Conservation (phyloP, 768 basidiomycete species). For the Leucosporidium scottii region DNA sequence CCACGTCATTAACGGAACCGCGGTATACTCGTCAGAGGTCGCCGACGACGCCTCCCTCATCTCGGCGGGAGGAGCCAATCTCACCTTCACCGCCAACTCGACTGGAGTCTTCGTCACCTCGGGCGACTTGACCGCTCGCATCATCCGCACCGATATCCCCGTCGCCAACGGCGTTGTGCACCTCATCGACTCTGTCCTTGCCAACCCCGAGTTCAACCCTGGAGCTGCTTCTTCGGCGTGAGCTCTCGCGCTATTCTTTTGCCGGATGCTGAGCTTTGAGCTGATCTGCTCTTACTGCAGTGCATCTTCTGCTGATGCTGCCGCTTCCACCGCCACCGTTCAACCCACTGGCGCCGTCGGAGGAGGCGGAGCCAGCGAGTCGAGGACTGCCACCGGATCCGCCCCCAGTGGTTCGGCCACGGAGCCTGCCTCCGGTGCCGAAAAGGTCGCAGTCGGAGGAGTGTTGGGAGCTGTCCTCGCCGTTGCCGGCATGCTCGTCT, state of each 20-base stretch:
- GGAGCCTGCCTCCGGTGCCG: no score
- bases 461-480: no score
- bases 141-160: conserved; percentile 39
- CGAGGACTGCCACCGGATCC: no score
- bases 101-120: conserved; percentile 40
- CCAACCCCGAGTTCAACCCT: conserved; percentile 41
- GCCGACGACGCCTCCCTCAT: conserved; percentile 37
- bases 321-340: no score
- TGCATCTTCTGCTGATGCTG: no score
- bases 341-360: no score
- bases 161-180: conserved; percentile 24
- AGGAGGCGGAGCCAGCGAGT: no score
- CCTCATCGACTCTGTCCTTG: conserved; percentile 42
- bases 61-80: conserved; percentile 41
- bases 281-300: no score
- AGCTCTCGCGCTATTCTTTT: background rate
- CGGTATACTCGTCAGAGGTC: conserved; percentile 42
- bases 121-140: conserved; percentile 39
- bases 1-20: conserved; percentile 44
- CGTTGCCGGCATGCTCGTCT: no score
- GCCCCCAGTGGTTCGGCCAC: no score
- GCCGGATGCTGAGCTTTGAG: no score
- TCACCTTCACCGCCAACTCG: conserved; percentile 41
- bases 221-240: conserved; percentile 40
- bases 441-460: no score